These are phyloP conservation scores for Coccomyxa subellipsoidea DNA, from an alignment of 163 green algal genomes.

Conservation along the genomic window DNA sequence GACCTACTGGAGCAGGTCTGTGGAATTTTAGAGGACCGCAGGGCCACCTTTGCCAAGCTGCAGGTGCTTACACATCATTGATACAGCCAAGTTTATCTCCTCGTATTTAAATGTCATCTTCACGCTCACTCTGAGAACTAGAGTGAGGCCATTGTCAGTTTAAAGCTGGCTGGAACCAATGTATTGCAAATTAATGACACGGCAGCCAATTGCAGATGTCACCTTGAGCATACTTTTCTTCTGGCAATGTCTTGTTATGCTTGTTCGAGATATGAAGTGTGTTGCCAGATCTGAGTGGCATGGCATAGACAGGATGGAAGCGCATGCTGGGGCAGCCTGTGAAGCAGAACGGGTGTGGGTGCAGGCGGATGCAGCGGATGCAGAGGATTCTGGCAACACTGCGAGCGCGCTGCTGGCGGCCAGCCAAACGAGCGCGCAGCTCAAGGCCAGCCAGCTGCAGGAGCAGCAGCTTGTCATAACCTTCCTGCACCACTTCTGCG, in stretches of 20 bases:
- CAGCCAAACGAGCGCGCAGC: not conserved
- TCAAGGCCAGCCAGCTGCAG: not conserved
- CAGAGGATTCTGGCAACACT: not conserved
- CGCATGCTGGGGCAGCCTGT: not conserved
- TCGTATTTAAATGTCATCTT: too few relatives aligned
- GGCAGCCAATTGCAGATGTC: too few relatives aligned
- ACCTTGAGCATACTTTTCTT: too few relatives aligned
- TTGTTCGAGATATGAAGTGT: too few relatives aligned
- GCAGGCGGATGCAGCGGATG: not conserved
- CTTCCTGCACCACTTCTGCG: conserved; percentile 7
- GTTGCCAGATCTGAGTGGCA: too few relatives aligned
- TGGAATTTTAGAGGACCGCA: not conserved
- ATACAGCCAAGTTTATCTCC: too few relatives aligned
- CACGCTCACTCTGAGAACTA: too few relatives aligned
- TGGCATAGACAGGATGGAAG: not conserved
- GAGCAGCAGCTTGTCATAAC: not conserved
- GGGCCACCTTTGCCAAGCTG: not conserved
- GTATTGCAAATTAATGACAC: too few relatives aligned
- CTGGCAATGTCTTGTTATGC: too few relatives aligned
- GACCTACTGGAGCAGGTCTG: not conserved
- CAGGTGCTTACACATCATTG: not conserved
- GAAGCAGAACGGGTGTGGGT: too few relatives aligned
- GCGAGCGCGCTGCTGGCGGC: not conserved
- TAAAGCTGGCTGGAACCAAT: too few relatives aligned
- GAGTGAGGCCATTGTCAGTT: too few relatives aligned